These are phyloP conservation scores for Nyssa sinensis DNA, from an alignment of 148 eudicot species.

Conservation along the genomic window DNA sequence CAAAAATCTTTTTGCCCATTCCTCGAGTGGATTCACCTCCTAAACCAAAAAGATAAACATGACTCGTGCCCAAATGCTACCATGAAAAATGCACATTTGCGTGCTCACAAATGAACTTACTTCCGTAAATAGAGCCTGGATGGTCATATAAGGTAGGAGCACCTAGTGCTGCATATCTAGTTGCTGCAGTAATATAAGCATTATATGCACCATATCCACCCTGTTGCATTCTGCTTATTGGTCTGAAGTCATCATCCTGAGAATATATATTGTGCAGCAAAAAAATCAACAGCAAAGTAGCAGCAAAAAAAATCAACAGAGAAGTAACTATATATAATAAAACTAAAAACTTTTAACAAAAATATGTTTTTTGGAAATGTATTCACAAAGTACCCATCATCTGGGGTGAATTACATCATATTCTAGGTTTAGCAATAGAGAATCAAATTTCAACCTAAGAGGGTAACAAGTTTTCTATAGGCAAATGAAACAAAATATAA, in stretches of 20 bases:
- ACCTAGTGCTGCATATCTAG: slow-evolving; percentile 93
- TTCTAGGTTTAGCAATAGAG: not conserved
- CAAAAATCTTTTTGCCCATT: slow-evolving; percentile 86
- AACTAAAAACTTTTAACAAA: not conserved
- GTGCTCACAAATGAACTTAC: slow-evolving; percentile 42
- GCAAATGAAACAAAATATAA: not conserved
- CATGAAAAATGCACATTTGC: not conserved
- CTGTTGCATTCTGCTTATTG: slow-evolving; percentile 47
- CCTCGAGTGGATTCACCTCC: slow-evolving; percentile 71
- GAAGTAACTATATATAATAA: not conserved
- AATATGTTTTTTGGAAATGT: not conserved
- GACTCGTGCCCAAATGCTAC: not conserved
- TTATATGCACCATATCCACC: slow-evolving; percentile 97
- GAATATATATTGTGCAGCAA: not conserved
- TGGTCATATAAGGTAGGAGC: slow-evolving; percentile 94
- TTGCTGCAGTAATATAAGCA: slow-evolving; percentile 83
- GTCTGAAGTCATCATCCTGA: slow-evolving; percentile 77
- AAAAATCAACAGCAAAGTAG: not conserved
- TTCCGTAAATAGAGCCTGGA: slow-evolving; percentile 77
- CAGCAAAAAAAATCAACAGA: not conserved
- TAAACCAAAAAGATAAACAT: not conserved
- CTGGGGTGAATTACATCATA: not conserved
- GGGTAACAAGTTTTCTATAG: not conserved
- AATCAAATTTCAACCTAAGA: not conserved
- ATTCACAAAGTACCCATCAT: too few species aligned